A percentile compares a stretch with the other conserved stretches of the same genome.
Evolutionary conservation across 192 early-diverging fungal species (phyloP).

Genomic region (Paraglomus occultum): DNA sequence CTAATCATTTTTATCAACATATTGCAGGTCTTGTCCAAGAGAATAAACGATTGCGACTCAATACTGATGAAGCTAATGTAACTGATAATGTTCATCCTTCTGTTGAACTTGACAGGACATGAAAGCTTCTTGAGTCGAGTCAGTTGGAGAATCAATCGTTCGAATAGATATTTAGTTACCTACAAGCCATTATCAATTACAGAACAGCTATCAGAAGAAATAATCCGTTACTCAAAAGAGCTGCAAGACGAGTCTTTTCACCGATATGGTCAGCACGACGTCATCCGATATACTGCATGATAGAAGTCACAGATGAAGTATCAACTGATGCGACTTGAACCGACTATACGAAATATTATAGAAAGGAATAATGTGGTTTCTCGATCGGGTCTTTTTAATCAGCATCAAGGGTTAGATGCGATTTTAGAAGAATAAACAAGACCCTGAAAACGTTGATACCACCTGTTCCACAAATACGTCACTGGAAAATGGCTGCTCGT

Average conservation of each 20-base stretch:
- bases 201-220: background rate
- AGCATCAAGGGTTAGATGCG: slow-evolving; percentile 4
- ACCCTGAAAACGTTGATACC: slow-evolving; percentile 4
- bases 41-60: too few species aligned
- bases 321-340: background rate
- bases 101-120: background rate
- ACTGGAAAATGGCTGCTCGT: slow-evolving; percentile 10
- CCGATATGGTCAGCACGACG: background rate
- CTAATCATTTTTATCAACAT: too few species aligned
- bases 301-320: background rate
- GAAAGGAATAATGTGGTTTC: background rate
- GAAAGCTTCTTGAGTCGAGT: background rate
- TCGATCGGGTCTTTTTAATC: background rate
- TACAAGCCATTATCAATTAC: slow-evolving; percentile 1
- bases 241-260: background rate
- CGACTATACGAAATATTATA: background rate
- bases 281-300: background rate
- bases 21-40: too few species aligned
- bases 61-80: too few species aligned
- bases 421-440: background rate
- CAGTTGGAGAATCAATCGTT: background rate
- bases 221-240: background rate
- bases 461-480: background rate
- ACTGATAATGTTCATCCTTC: too few species aligned
- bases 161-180: background rate